Conservation (phyloP, 1,284 basidiomycete genomes). For the Cryptococcus wingfieldii region DNA sequence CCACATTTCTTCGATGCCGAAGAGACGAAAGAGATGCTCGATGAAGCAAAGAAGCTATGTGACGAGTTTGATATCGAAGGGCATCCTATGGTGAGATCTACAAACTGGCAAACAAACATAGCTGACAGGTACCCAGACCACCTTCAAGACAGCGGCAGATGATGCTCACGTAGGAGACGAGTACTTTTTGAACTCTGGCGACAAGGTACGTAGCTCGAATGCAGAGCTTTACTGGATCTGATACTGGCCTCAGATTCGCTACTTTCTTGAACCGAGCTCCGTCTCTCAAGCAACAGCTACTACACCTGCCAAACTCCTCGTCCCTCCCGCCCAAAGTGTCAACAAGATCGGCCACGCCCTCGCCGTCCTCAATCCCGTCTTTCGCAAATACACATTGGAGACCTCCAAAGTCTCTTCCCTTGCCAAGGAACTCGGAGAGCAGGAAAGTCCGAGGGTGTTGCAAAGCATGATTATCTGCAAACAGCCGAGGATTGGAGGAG, state of each 20-base stretch:
- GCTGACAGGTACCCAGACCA: constrained; percentile 57
- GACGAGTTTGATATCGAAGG: constrained; percentile 67
- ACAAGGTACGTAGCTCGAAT: constrained; percentile 65
- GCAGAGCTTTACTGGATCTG: constrained; percentile 59
- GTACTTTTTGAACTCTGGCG: constrained; percentile 85
- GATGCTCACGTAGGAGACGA: constrained; percentile 65
- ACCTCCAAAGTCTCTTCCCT: constrained; percentile 64
- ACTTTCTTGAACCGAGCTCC: constrained; percentile 46
- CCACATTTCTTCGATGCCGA: constrained; percentile 63
- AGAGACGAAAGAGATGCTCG: constrained; percentile 62
- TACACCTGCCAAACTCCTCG: constrained; percentile 57
- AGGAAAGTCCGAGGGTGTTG: constrained; percentile 77
- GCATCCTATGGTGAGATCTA: constrained; percentile 68
- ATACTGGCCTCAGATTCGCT: constrained; percentile 29
- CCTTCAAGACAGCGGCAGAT: constrained; percentile 74
- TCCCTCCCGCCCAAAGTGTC: constrained; percentile 63
- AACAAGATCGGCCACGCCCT: constrained; percentile 60
- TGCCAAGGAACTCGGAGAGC: constrained; percentile 70
- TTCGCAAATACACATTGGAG: constrained; percentile 70
- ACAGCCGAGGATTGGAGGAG: constrained; percentile 79
- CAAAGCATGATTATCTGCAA: constrained; percentile 96
- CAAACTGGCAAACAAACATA: neutral
- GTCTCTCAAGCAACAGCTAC: constrained; percentile 25
- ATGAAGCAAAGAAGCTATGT: constrained; percentile 67
- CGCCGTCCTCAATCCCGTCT: constrained; percentile 77